Conservation (phyloP, 2,329 filamentous ascomycete species). For the Cryphonectria naterciae region DNA sequence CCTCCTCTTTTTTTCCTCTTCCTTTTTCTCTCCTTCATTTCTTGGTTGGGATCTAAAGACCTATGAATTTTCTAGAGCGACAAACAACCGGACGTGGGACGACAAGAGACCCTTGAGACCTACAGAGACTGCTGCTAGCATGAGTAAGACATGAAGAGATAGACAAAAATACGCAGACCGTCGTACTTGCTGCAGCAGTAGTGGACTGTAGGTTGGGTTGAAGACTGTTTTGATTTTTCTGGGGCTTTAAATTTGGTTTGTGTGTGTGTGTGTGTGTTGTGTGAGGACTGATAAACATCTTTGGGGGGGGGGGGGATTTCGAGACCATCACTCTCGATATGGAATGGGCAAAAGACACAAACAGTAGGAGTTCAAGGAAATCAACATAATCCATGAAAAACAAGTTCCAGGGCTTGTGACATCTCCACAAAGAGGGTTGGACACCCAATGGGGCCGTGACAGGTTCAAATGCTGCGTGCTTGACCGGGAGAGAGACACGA, state of each 20-base stretch:
- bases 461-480: slow-evolving; percentile 21
- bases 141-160: background rate
- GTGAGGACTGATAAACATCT: slow-evolving; percentile 30
- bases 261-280: slow-evolving; percentile 19
- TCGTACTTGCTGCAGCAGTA: background rate
- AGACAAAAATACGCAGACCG: background rate
- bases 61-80: background rate
- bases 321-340: slow-evolving; percentile 29
- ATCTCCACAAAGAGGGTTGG: slow-evolving; percentile 21
- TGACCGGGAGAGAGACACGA: slow-evolving; percentile 17
- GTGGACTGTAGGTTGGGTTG: slow-evolving; percentile 16
- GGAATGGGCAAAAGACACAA: slow-evolving; percentile 30
- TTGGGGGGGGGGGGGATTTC: slow-evolving; percentile 22
- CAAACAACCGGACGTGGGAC: too few species aligned
- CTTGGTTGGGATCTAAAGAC: background rate
- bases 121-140: background rate
- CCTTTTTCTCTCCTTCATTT: background rate
- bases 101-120: too few species aligned
- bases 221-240: slow-evolving; percentile 31
- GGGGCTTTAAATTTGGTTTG: slow-evolving; percentile 29
- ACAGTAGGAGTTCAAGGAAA: slow-evolving; percentile 30
- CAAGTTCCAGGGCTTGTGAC: slow-evolving; percentile 24
- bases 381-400: slow-evolving; percentile 29
- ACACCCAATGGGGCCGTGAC: slow-evolving; percentile 16
- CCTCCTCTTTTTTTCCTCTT: background rate